Conservation (phyloP, 2,329 filamentous ascomycete species). For the Microsporum ferrugineum region DNA sequence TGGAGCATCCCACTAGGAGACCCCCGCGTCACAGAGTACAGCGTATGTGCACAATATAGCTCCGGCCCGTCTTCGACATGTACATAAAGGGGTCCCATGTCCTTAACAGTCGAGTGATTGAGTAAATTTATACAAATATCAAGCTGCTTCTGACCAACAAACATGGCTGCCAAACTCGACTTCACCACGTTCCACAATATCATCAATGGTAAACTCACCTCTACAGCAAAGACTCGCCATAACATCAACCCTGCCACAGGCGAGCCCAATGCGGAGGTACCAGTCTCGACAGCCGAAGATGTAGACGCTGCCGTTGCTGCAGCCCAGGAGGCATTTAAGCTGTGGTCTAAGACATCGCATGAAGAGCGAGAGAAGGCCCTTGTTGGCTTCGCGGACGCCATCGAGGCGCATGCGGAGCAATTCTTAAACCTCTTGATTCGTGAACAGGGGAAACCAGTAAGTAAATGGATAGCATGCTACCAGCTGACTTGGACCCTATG, state of each 20-base stretch:
- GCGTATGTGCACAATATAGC: neutral
- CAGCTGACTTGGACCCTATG: neutral
- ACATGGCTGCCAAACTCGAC: conserved; percentile 10
- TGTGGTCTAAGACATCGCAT: conserved; percentile 34
- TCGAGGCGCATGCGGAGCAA: conserved; percentile 27
- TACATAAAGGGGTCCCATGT: neutral
- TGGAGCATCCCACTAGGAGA: neutral
- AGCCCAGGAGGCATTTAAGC: conserved; percentile 38
- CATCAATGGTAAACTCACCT: conserved; percentile 39
- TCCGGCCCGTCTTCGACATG: neutral
- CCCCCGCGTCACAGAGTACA: neutral
- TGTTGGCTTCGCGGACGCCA: conserved; percentile 23
- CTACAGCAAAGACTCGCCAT: conserved; percentile 36
- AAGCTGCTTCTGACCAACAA: neutral
- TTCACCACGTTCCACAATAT: conserved; percentile 40
- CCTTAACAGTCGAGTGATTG: neutral
- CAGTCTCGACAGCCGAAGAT: conserved; percentile 39
- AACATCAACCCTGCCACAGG: conserved; percentile 43
- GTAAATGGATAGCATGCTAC: neutral
- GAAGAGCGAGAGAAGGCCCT: conserved; percentile 26
- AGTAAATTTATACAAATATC: neutral
- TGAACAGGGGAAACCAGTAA: conserved; percentile 33
- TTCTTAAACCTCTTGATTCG: conserved; percentile 31
- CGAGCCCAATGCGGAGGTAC: conserved; percentile 41
- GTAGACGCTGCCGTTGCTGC: conserved; percentile 41